These are phyloP conservation scores for Corchorus olitorius DNA, from an alignment of 345 rosid genomes.

Conservation along the genomic window DNA sequence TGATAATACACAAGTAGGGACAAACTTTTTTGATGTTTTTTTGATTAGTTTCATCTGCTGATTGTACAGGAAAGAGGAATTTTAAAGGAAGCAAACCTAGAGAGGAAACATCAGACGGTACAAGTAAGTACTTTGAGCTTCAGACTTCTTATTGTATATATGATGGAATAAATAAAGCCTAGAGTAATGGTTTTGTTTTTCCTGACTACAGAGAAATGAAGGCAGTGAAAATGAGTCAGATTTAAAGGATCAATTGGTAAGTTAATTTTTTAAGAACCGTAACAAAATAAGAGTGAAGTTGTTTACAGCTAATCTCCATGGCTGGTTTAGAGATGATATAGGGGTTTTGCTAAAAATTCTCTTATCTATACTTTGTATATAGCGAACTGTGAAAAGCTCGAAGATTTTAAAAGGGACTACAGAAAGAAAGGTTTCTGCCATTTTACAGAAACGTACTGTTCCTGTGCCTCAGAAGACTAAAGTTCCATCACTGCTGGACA, in stretches of 20 bases:
- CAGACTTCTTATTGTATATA: background rate
- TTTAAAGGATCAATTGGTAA: conserved; percentile 32
- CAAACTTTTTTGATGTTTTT: conserved; percentile 6
- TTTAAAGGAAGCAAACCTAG: conserved; percentile 76
- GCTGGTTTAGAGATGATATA: background rate
- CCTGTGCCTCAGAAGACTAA: conserved; percentile 33
- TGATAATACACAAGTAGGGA: background rate
- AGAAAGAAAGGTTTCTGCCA: conserved; percentile 27
- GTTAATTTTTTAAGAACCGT: background rate
- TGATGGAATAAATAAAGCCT: background rate
- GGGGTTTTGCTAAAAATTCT: conserved; percentile 15
- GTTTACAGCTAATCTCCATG: background rate
- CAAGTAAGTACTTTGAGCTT: conserved; percentile 44
- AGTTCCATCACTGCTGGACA: conserved; percentile 13
- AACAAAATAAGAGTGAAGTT: background rate
- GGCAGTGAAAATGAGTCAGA: conserved; percentile 21
- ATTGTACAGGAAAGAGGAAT: conserved; percentile 64
- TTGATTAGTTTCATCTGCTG: conserved; percentile 14
- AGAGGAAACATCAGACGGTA: conserved; percentile 45
- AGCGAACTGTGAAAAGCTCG: conserved; percentile 2
- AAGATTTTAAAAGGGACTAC: conserved; percentile 21
- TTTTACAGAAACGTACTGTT: conserved; percentile 30
- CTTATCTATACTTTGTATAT: background rate
- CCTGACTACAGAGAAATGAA: conserved; percentile 33
- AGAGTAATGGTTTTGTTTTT: conserved; percentile 12